Evolutionary conservation across 2,329 filamentous ascomycete species (phyloP), one percentile per base, ranked within the genome.

Genomic region (Verticillium alfalfae): DNA sequence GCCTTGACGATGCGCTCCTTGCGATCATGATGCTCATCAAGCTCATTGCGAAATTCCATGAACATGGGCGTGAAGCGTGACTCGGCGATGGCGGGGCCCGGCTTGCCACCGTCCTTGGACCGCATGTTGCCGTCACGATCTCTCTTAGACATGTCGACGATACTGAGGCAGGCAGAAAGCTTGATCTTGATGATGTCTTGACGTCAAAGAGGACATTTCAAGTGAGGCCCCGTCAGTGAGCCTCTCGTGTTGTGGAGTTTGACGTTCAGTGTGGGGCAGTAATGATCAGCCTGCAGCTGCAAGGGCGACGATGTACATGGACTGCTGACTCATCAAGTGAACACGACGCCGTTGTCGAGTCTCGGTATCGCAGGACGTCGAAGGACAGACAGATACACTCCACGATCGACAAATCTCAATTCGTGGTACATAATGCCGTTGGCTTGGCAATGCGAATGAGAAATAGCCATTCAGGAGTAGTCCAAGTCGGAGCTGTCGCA

Each of bases 11-110:
- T 87, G 60, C 90, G 86, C 78, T 97, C 93, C 61, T 93, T 85
- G 16, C 95, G 88, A 76, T 98, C 95, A 75, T 99, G 92, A 73
- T 98, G 94, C 76, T 95, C 87, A 71, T 99, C 95, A 34, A 99
- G 82, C 76, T 97, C 93, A 70, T 89, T 83, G 59, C 93, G 89
- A 73, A 98, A 97, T 8, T 75, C 78, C 74, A 92, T 89, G 73
- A 99, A 99, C 84, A 98, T 93, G 66, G 88, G 76, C 64, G 87
- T 86, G 71, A 86, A 88, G 59, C 75, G 70, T 57, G 75, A 73
- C 37, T 73, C 72, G 5, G 78, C 75, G 22, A 69, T 70, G 55
- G 76, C 73, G 18, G 69, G 66, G 57, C 65, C 69, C 57, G 64
- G 63, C 58, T 63, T 69, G 55, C 63, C 66, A 57, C 65, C 69